A percentile compares a stretch with the other conserved stretches of the same genome.
Conservation (phyloP, 495 filamentous ascomycete genomes). For the Xylaria bambusicola region DNA sequence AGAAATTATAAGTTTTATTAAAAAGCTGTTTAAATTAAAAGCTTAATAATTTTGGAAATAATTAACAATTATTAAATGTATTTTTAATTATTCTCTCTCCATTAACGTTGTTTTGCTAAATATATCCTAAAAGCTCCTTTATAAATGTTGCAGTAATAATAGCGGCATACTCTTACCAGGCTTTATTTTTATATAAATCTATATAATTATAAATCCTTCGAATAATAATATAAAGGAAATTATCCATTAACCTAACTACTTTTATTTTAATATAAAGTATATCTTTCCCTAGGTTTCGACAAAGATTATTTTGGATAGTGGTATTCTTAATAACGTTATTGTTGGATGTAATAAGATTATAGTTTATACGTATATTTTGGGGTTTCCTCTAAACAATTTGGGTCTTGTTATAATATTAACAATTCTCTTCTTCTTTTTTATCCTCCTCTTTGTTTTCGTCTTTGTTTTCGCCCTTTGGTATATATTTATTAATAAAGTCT, state of each 20-base stretch:
- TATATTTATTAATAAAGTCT: neutral
- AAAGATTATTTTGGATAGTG: conserved; percentile 14
- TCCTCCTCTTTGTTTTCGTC: neutral
- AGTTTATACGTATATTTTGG: conserved; percentile 27
- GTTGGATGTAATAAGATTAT: conserved; percentile 35
- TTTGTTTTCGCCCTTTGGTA: neutral
- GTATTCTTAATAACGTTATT: conserved; percentile 26
- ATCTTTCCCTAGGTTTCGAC: conserved; percentile 12
- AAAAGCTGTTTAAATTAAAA: neutral
- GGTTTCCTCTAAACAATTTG: neutral
- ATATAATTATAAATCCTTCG: conserved; percentile 41
- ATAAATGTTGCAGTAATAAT: conserved; percentile 27
- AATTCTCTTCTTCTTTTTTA: neutral
- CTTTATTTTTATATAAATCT: conserved; percentile 38
- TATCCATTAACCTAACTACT: conserved; percentile 34
- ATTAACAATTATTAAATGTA: neutral
- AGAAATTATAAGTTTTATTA: neutral
- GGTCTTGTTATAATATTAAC: neutral
- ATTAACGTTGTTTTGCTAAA: neutral
- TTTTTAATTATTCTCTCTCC: neutral
- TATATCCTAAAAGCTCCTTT: conserved; percentile 14
- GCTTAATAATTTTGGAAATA: neutral
- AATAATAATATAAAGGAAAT: conserved; percentile 33
- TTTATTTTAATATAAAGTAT: conserved; percentile 42
- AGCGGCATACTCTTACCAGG: conserved; percentile 39